Base-by-base conservation (phyloP, 2,329 filamentous ascomycete genomes). In the Nigrospora osmanthi region DNA sequence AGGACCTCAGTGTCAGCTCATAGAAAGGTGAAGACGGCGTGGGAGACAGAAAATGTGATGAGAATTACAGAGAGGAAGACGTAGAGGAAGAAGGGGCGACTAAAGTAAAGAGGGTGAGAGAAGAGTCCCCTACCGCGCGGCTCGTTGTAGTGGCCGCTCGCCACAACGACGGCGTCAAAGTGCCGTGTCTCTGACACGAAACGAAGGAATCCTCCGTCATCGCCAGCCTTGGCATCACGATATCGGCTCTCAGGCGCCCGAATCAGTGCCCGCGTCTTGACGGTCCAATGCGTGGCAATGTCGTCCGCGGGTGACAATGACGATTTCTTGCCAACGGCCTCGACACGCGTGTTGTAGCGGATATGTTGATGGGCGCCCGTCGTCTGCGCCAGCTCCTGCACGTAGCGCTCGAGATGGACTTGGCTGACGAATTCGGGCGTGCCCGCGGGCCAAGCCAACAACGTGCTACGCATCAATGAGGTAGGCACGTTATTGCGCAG, bases 401-500 rank as follows among this genome's bases (percentile, higher is more conserved):
- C 73, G 52, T 87, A 87, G 2, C 72, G 63, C 32, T 73, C 72
- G 10, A 86, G 62, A 0, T 74, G 67, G 14, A 62, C 54, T 47
- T 85, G 83, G 2, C 65, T 72, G 5, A 83, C 75, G 47, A 77
- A 78, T 14, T 80, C 75, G 3, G 72, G 71, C 0, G 80, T 85
- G 1, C 74, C 76, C 6, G 71, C 60, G 0, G 80, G 78, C 75
- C 83, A 87, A 0, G 55, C 49, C 4, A 63, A 58, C 2, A 75
- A 58, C 10, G 60, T 64, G 46, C 63, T 71, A 36, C 62, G 58
- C 61, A 75, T 66, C 3, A 74, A 54, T 17, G 59, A 70, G n/a
- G 83, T 80, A 0, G 86, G 83, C 4, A 90, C 83, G 54, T 91
- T 93, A 33, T 85, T 88, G 56, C 83, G 83, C 9, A 90, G 65